Base-by-base conservation (phyloP, 768 basidiomycete genomes). In the Macrolepiota albuminosa region DNA sequence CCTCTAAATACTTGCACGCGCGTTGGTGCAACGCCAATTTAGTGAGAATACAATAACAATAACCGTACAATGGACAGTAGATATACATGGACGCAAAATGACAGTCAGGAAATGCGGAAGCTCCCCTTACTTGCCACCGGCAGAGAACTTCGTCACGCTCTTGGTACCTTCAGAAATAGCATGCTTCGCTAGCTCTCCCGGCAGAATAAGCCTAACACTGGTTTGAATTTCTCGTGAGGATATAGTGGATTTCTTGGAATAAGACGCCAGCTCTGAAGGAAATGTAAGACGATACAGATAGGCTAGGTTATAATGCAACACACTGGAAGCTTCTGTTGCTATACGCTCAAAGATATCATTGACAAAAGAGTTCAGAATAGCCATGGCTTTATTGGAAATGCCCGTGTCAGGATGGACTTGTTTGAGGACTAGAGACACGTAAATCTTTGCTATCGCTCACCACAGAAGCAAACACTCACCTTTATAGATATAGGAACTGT, bases 391-490 rank as follows among this genome's bases (percentile, higher is more conserved):
- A 84, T 89, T 92, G 58, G 90, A 92, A 78, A 93, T 92, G 85
- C 91, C 92, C 62, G 91, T 93, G 74, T 93, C 92, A 62, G 92
- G 92, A 82, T 93, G 92, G 60, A 93, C 92, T 77, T 93, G 91
- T 80, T 91, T 92, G 69, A 93, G 81, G 68, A 92, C 91, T 88
- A 56, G 7, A 31, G 24, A 54, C 57, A 31, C 56, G 39, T 54
- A 47, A 59, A 54, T 50, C 18, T 11, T 61, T 11, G 37, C 31
- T 53, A 33, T 16, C 18, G 24, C 14, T 11, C 31, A 18, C 18
- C 31, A 33, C 18, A 6, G 37, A 24, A 10, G 0, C 14, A n/a
- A 21, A 37, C 29, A 70, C 79, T 61, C 45, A 86, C 86, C 86
- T 75, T 89, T 89, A 79, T 89, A 90, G 70, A 93, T 90, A 79